Evolutionary conservation across 345 rosid genomes (phyloP).

Genomic region (Gossypium australe): DNA sequence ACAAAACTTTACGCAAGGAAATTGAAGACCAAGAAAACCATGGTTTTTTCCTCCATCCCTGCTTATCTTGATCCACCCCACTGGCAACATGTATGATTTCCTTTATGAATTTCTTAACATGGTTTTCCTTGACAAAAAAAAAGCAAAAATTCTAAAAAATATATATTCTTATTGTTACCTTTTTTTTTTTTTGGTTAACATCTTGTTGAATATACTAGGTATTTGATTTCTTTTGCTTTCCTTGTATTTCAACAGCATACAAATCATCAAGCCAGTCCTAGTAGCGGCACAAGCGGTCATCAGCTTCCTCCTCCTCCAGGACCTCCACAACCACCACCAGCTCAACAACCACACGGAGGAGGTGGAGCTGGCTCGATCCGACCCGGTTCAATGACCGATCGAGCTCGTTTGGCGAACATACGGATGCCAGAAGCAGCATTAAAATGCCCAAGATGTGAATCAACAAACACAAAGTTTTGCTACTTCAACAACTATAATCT

Average conservation of each 20-base stretch:
- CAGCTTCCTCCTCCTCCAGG: conserved; percentile 36
- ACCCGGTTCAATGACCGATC: conserved; percentile 89
- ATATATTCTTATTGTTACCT: conserved; percentile 40
- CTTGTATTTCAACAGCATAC: conserved; percentile 37
- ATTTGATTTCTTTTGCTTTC: conserved; percentile 25
- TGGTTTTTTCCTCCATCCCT: conserved; percentile 90
- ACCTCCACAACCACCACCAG: conserved; percentile 35
- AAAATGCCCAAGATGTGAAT: conserved; percentile 93
- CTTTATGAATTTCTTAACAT: not conserved
- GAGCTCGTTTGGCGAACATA: conserved; percentile 80
- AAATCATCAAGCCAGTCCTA: conserved; percentile 33
- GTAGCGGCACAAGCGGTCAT: conserved; percentile 26
- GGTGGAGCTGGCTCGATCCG: conserved; percentile 55
- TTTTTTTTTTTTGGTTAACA: conserved; percentile 19
- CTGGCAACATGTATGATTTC: conserved; percentile 83
- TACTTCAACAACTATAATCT: conserved; percentile 97
- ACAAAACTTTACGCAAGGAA: conserved; percentile 42
- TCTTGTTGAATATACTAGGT: conserved; percentile 53
- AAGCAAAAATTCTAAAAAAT: conserved; percentile 34
- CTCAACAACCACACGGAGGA: conserved; percentile 53
- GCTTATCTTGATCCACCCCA: conserved; percentile 96
- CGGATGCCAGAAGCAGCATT: conserved; percentile 71
- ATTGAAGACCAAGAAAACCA: conserved; percentile 36
- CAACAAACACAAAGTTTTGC: conserved; percentile 90
- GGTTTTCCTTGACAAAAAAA: too few relatives aligned